Base-by-base conservation (phyloP, 176 grass and related monocot species). In the Musa troglodytarum region DNA sequence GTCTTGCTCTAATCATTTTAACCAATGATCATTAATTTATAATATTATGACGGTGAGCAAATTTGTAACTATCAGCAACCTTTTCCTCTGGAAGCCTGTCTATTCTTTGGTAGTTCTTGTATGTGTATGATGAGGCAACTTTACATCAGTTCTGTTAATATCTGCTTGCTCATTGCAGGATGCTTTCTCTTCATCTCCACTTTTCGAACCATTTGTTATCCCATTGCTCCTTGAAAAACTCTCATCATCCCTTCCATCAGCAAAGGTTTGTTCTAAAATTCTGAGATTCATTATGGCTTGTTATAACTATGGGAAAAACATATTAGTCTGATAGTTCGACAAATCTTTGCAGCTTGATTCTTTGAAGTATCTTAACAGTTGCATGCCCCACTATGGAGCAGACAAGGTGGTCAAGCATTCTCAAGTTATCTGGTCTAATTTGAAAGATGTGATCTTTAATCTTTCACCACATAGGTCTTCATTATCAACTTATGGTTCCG, bases 181-280 rank as follows among this genome's bases (percentile, higher is more conserved):
- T 81, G 83, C 88, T 63, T 89, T 98, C 78, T 93, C 88, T 82
- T 87, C 90, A 76, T 83, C 86, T 11, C 79, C 86, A 72, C 82
- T 85, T 82, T 91, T 93, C 8, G 94, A 90, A 71, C 87, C 86
- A 65, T 83, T 88, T 83, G 84, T 75, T 49, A 90, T 98, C 72
- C 88, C 90, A 78, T 81, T 98, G 80, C 94, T 98, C 76, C 90
- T 98, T 71, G 94, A 98, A 55, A 98, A 98, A 54, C 88, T 98
- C 78, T 87, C 86, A 66, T 88, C 94, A 50, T 85, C 90, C 67
- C 87, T 98, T 84, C 88, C 88, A 66, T 86, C 90, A 80, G 94
- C 94, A 73, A 98, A 98, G 94, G 94, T 93, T 85, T 84, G 68
- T 49, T 80, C 11, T 51, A 19, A 52, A 11, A 64, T 52, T 29